phyloP scores from a whole-genome alignment of 1,284 basidiomycete species.

The Trichosporon faecale region DNA sequence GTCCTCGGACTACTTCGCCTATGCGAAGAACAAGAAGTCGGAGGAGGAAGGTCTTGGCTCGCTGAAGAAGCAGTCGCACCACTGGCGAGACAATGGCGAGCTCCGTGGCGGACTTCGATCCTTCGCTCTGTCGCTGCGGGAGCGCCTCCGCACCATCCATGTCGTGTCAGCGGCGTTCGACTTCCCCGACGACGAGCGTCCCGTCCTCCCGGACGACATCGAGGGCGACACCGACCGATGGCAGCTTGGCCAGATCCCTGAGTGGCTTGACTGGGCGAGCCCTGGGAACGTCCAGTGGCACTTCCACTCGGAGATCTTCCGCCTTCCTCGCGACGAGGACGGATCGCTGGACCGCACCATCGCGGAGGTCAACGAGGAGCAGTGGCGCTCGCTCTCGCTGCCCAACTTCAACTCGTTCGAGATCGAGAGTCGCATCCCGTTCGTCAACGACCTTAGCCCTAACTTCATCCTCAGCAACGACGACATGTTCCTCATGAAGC shows the following conservation, averaged over 20 bases:
- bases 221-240: conserved; percentile 19
- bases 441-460: conserved; percentile 36
- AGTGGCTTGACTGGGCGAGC: conserved; percentile 41
- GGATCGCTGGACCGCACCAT: conserved; percentile 13
- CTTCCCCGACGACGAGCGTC: conserved; percentile 13
- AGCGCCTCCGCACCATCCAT: conserved; percentile 34
- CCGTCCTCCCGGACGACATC: conserved; percentile 12
- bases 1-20: conserved; percentile 30
- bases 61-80: conserved; percentile 21
- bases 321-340: conserved; percentile 37
- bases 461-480: conserved; percentile 45
- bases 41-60: conserved; percentile 25
- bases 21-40: conserved; percentile 27
- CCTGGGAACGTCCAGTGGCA: conserved; percentile 36
- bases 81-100: conserved; percentile 48
- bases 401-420: conserved; percentile 47
- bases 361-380: conserved; percentile 26
- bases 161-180: conserved; percentile 40
- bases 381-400: conserved; percentile 34
- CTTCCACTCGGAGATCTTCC: conserved; percentile 41
- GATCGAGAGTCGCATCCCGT: conserved; percentile 40
- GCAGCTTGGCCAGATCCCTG: conserved; percentile 42
- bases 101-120: conserved; percentile 41
- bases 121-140: conserved; percentile 27
- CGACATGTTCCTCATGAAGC: conserved; percentile 45